These are phyloP conservation scores for Kwoniella heveanensis DNA, from an alignment of 768 basidiomycete species.

Conservation along the genomic window DNA sequence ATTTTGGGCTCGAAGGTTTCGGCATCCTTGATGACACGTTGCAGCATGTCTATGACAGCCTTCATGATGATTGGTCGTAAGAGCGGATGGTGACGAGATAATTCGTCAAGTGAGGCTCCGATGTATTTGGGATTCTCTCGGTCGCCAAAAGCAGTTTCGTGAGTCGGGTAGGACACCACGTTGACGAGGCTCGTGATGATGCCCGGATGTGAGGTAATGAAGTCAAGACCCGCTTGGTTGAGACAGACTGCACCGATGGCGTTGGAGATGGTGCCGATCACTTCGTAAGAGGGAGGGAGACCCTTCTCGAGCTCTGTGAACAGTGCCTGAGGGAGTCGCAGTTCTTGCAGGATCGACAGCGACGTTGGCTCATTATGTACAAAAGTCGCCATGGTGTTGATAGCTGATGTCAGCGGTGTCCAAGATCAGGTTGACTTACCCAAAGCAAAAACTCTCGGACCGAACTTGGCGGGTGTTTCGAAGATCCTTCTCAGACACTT, in stretches of 20 bases:
- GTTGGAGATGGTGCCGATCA: slow-evolving; percentile 88
- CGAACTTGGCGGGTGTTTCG: slow-evolving; percentile 77
- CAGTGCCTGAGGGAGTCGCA: slow-evolving; percentile 82
- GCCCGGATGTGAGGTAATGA: slow-evolving; percentile 72
- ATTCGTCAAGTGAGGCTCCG: slow-evolving; percentile 88
- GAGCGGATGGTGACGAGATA: slow-evolving; percentile 90
- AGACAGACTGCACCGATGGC: slow-evolving; percentile 95
- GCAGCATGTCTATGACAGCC: slow-evolving; percentile 59
- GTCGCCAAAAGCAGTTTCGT: slow-evolving; percentile 73
- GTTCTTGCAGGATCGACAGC: slow-evolving; percentile 86
- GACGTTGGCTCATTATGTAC: slow-evolving; percentile 99
- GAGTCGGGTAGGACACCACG: slow-evolving; percentile 77
- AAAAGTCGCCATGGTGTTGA: slow-evolving; percentile 94
- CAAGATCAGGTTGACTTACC: slow-evolving; percentile 60
- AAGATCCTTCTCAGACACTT: slow-evolving; percentile 86
- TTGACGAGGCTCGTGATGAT: slow-evolving; percentile 83
- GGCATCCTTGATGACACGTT: slow-evolving; percentile 74
- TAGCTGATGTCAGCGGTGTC: slow-evolving; percentile 61
- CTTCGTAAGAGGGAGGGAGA: slow-evolving; percentile 84
- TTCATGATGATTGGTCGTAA: slow-evolving; percentile 74
- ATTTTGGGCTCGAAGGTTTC: slow-evolving; percentile 1
- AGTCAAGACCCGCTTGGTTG: slow-evolving; percentile 83
- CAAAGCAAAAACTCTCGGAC: slow-evolving; percentile 79
- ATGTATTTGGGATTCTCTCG: slow-evolving; percentile 89
- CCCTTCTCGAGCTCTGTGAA: slow-evolving; percentile 81